Evolutionary conservation across 768 basidiomycete species (phyloP).

Genomic region (Xerocomellus amylosporus): DNA sequence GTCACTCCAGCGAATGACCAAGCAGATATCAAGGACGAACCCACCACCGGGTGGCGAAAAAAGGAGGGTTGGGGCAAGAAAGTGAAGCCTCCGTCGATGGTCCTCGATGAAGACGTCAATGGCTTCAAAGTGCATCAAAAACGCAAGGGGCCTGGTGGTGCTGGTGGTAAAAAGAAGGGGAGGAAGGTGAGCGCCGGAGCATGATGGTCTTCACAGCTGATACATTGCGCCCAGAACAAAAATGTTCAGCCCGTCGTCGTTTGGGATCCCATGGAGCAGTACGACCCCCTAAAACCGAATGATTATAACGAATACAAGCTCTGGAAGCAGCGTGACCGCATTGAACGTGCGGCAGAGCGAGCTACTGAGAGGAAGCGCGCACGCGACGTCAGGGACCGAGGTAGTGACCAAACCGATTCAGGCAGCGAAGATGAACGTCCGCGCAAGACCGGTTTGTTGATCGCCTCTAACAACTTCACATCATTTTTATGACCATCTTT

Average conservation of each 20-base stretch:
- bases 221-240: conserved; percentile 49
- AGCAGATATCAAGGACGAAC: conserved; percentile 25
- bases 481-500: conserved; percentile 27
- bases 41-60: conserved; percentile 37
- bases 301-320: conserved; percentile 87
- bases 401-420: conserved; percentile 64
- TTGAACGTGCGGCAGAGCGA: conserved; percentile 63
- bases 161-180: conserved; percentile 41
- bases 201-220: not conserved
- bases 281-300: conserved; percentile 81
- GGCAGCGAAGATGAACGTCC: conserved; percentile 66
- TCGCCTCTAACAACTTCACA: not conserved
- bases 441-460: conserved; percentile 58
- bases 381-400: conserved; percentile 45
- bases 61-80: conserved; percentile 80
- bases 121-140: conserved; percentile 68
- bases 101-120: conserved; percentile 85
- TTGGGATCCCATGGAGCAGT: conserved; percentile 80
- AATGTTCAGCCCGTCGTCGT: conserved; percentile 47
- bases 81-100: conserved; percentile 87
- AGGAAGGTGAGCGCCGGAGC: conserved; percentile 52
- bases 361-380: conserved; percentile 59
- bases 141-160: conserved; percentile 47
- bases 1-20: conserved; percentile 33
- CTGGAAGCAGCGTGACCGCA: conserved; percentile 74